These are phyloP conservation scores for Gracilaria gracilis DNA, from an alignment of 23 red algal genomes.

Conservation along the genomic window DNA sequence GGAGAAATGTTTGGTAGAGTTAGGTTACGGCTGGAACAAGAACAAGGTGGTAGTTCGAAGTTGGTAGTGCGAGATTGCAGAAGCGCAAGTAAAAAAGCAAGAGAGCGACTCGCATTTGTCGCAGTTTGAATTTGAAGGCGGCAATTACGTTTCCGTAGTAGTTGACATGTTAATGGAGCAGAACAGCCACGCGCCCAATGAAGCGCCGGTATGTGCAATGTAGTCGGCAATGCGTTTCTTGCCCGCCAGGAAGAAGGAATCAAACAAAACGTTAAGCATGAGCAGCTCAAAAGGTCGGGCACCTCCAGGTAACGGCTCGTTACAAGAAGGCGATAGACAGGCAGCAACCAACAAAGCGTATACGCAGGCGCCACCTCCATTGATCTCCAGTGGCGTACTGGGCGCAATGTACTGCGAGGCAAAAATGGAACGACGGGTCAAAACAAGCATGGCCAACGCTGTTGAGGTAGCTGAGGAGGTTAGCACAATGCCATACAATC, in stretches of 20 bases:
- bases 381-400: slow-evolving; percentile 62
- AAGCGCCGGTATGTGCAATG: slow-evolving; percentile 72
- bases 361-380: slow-evolving; percentile 68
- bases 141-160: not conserved
- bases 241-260: slow-evolving; percentile 74
- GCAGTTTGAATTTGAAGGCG: not conserved
- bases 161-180: slow-evolving; percentile 64
- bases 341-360: slow-evolving; percentile 70
- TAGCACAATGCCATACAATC: slow-evolving; percentile 67
- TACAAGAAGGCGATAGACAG: slow-evolving; percentile 52
- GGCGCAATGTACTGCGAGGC: slow-evolving; percentile 7
- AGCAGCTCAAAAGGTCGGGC: slow-evolving; percentile 77
- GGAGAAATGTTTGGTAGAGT: not conserved
- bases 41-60: not conserved
- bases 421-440: slow-evolving; percentile 58
- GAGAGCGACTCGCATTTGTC: not conserved
- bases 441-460: slow-evolving; percentile 61
- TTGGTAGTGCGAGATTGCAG: not conserved
- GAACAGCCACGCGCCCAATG: slow-evolving; percentile 69
- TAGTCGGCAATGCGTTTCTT: slow-evolving; percentile 76
- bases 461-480: slow-evolving; percentile 65
- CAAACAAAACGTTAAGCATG: slow-evolving; percentile 77
- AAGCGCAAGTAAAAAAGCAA: slow-evolving; percentile 7
- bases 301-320: slow-evolving; percentile 44
- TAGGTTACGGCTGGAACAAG: not conserved